Base-by-base conservation (phyloP, 2,329 filamentous ascomycete species). In the Ceratocystis variospora region DNA sequence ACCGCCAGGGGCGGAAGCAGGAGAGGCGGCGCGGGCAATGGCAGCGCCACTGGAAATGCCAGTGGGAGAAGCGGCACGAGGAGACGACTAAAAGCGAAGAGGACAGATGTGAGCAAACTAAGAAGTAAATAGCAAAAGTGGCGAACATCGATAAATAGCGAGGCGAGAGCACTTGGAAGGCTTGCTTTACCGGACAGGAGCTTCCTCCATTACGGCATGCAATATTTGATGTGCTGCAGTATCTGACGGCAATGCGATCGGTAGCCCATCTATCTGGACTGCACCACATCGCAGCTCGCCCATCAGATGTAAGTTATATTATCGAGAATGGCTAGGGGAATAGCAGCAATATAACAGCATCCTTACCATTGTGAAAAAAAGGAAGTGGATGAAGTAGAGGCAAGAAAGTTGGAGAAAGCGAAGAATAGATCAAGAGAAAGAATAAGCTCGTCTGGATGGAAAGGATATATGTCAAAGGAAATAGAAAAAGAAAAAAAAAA, bases 1-100 rank as follows among this genome's bases (percentile, higher is more conserved):
- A 72, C 94, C 94, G 71, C 94, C 94, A 31, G 94, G 94, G 70
- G 91, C 88, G 46, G 62, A 48, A 73, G 90, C 87, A 69, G 93
- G 92, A 62, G 93, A 96, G 37, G 89, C 87, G 66, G 90, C 87
- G 70, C 93, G 90, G 73, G 83, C 86, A 74, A 86, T 83, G 74
- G 83, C 85, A 68, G 86, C 82, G 77, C 88, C 89, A 68, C 83
- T 83, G 71, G 84, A 81, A 71, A 81, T 80, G 71, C 48, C 67
- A 69, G 79, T 78, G 68, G 85, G 85, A 62, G 86, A 87, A 63
- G 83, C 79, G 66, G 84, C 75, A 70, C 82, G 81, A 68, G 82
- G 81, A 70, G 82, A 84, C 75, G 82, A 83, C 81, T 84, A 70
- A 25, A 22, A 19, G 55, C n/a, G 25, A 59, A 59, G 12, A 31